These are phyloP conservation scores for Capsicum pubescens DNA, from an alignment of 257 asterid genomes.

Conservation along the genomic window DNA sequence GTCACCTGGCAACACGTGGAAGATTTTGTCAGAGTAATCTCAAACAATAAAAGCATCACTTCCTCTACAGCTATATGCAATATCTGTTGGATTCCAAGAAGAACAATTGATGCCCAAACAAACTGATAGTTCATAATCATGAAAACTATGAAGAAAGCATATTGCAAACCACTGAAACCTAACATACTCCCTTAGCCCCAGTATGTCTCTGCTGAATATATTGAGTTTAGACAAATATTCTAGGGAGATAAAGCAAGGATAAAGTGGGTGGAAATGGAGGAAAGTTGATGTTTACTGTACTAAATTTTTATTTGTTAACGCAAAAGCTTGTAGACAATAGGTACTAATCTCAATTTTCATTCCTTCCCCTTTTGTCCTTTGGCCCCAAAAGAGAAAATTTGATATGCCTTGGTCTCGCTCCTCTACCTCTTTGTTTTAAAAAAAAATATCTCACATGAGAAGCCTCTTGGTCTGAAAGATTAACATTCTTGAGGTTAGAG, in stretches of 20 bases:
- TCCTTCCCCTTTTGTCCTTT: not conserved
- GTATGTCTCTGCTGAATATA: not conserved
- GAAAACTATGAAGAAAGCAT: not conserved
- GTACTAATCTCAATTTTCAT: not conserved
- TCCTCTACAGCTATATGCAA: not conserved
- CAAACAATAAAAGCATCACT: not conserved
- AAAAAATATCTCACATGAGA: not conserved
- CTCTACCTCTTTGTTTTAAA: not conserved
- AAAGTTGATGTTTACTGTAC: not conserved
- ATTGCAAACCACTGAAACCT: constrained; percentile 13
- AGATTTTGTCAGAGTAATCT: constrained; percentile 20
- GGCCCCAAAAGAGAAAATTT: not conserved
- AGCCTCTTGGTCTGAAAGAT: constrained; percentile 4
- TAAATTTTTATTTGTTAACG: not conserved
- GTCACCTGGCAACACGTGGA: constrained; percentile 52
- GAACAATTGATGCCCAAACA: constrained; percentile 21
- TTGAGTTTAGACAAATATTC: not conserved
- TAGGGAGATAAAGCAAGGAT: constrained; percentile 13
- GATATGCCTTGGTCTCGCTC: not conserved
- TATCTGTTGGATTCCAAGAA: not conserved
- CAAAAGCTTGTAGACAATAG: not conserved
- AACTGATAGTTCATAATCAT: not conserved
- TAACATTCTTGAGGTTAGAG: not conserved
- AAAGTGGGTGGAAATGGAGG: not conserved
- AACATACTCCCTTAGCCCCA: not conserved